phyloP scores from a whole-genome alignment of 192 early-diverging fungal genomes.

The Coemansia sp. region DNA sequence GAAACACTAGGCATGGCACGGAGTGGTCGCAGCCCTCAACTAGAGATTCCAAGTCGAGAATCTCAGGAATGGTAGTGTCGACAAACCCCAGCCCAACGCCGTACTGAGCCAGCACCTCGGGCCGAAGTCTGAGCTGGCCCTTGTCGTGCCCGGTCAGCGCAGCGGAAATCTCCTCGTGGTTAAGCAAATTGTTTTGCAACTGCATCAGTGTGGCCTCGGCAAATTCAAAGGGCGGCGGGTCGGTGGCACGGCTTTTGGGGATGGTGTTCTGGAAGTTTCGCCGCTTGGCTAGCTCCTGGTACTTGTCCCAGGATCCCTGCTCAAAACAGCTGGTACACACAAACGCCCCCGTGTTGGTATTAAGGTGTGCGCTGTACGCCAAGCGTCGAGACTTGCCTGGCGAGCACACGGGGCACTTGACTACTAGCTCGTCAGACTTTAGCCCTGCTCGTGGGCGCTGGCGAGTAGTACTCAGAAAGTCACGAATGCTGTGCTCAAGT shows the following conservation, averaged over 20 bases:
- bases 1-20: slow-evolving; percentile 49
- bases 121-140: slow-evolving; percentile 30
- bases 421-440: slow-evolving; percentile 50
- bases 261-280: slow-evolving; percentile 46
- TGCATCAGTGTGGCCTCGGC: slow-evolving; percentile 20
- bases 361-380: slow-evolving; percentile 57
- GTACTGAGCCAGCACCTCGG: slow-evolving; percentile 42
- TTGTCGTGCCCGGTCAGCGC: slow-evolving; percentile 46
- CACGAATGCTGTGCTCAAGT: slow-evolving; percentile 37
- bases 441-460: slow-evolving; percentile 52
- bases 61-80: slow-evolving; percentile 22
- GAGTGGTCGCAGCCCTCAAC: slow-evolving; percentile 25
- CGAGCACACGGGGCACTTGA: slow-evolving; percentile 53
- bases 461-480: slow-evolving; percentile 39
- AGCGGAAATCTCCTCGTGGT: slow-evolving; percentile 34
- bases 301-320: slow-evolving; percentile 60
- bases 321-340: slow-evolving; percentile 58
- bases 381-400: slow-evolving; percentile 52
- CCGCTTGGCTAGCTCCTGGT: slow-evolving; percentile 47
- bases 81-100: slow-evolving; percentile 57
- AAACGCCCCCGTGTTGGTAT: slow-evolving; percentile 55
- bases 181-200: slow-evolving; percentile 31
- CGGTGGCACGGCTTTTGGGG: slow-evolving; percentile 12
- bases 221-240: slow-evolving; percentile 41
- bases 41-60: slow-evolving; percentile 29